Evolutionary conservation across 2,329 filamentous ascomycete genomes (phyloP).

Genomic region (Cercospora beticola): DNA sequence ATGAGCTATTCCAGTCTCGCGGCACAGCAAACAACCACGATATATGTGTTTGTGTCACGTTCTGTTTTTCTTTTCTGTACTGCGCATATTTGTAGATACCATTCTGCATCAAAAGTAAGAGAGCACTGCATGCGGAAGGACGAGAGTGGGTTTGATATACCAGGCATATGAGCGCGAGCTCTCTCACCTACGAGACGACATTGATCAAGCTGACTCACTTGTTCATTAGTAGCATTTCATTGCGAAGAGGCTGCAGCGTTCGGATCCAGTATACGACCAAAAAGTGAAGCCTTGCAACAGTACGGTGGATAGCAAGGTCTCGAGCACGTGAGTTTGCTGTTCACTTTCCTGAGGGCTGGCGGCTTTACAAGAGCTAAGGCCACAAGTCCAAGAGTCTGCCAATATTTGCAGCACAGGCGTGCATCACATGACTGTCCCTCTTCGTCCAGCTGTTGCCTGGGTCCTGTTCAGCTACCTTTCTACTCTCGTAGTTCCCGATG

Average conservation of each 20-base stretch:
- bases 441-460: neutral
- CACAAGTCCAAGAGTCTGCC: neutral
- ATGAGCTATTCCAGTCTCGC: neutral
- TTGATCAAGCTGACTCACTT: neutral
- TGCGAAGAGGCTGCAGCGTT: neutral
- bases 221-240: neutral
- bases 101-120: neutral
- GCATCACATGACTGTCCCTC: neutral
- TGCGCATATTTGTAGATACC: neutral
- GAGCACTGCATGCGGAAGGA: neutral
- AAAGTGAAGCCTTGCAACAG: neutral
- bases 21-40: neutral
- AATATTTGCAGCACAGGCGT: neutral
- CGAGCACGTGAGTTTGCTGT: neutral
- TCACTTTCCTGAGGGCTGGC: neutral
- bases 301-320: neutral
- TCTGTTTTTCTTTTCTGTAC: neutral
- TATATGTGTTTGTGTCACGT: neutral
- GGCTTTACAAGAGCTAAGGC: neutral
- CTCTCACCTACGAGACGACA: neutral
- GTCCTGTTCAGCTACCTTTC: neutral
- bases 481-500: neutral
- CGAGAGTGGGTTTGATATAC: neutral
- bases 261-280: neutral
- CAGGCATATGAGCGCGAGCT: neutral